phyloP scores from a whole-genome alignment of 2,329 filamentous ascomycete species.

The Penicillium sp. region DNA sequence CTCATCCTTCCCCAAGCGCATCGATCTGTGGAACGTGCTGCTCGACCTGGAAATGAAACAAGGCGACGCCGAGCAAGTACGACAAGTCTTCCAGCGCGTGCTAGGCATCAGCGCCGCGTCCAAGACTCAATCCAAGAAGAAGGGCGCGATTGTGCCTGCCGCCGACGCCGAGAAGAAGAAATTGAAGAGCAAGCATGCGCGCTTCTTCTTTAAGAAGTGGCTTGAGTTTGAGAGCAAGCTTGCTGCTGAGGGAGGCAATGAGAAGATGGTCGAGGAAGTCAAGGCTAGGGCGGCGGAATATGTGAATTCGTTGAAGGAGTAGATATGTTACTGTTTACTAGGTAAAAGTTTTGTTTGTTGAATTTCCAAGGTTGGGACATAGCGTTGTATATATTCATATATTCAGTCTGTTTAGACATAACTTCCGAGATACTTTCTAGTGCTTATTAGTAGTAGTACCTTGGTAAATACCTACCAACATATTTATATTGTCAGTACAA shows the following conservation, averaged over 20 bases:
- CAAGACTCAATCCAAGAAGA: constrained; percentile 22
- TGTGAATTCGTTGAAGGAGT: constrained; percentile 48
- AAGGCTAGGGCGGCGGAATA: constrained; percentile 68
- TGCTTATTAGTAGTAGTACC: too few relatives aligned
- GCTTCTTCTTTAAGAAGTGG: constrained; percentile 90
- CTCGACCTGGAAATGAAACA: constrained; percentile 73
- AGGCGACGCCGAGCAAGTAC: constrained; percentile 60
- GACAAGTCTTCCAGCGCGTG: constrained; percentile 79
- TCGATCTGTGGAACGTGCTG: constrained; percentile 90
- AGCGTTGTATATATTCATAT: not conserved
- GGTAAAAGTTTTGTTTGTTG: constrained; percentile 4
- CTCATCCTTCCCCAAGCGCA: constrained; percentile 78
- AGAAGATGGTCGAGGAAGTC: constrained; percentile 67
- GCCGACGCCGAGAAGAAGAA: constrained; percentile 49
- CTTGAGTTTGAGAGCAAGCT: constrained; percentile 75
- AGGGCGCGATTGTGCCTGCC: constrained; percentile 22
- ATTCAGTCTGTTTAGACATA: too few relatives aligned
- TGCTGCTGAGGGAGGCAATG: constrained; percentile 52
- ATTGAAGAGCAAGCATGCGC: constrained; percentile 77
- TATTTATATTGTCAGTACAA: too few relatives aligned
- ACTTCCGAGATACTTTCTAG: too few relatives aligned
- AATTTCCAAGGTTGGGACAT: not conserved
- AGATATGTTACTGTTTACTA: not conserved
- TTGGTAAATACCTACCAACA: too few relatives aligned
- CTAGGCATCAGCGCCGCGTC: constrained; percentile 40